Evolutionary conservation across 2,329 filamentous ascomycete genomes (phyloP), one percentile per base, ranked within the genome.

Genomic region (Botrytis deweyae): DNA sequence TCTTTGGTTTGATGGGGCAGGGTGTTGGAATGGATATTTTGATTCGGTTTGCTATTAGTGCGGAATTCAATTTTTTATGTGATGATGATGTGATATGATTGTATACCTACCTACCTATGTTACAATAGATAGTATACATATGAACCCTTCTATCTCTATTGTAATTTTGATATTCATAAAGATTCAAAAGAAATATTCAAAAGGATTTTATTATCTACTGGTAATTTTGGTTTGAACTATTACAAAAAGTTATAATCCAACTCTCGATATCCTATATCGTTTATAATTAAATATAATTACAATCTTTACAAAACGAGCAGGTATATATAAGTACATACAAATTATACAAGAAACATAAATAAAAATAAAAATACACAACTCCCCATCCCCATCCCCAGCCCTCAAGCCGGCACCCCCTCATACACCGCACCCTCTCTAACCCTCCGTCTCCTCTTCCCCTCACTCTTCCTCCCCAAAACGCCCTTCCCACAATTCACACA

Each of bases 391-490:
- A 20, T 5, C 9, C 38, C 14, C 3, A 16, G n/a, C 8, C 25
- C 7, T 40, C 59, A 80, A 44, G 78, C 80, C 22, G 90, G 90
- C 69, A 92, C 89, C 25, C 90, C 90, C 79, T 92, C 90, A 82
- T 92, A 92, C 78, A 91, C 88, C 49, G 38, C 36, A 2, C 36
- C 66, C 2, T 88, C 88, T 74, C 84, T 84, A 33, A 83, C 81
- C 63, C 81, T 81, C 73, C 82, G 80, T 77, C 86, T 85, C 78
- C 85, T 85, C 66, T 91, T 91, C 7, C 88, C 86, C 75, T 89
- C 89, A 78, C 88, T 90, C 78, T 92, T 92, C 68, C 89, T 86
- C 76, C 91, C 89, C 20, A 91, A 80, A 0, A 88, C 91, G 78
- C 85, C 87, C 0, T 88, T 86, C n/a, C 52, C 52, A 29, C 52